phyloP scores from a whole-genome alignment of 768 basidiomycete genomes.

The Collybia sp. region DNA sequence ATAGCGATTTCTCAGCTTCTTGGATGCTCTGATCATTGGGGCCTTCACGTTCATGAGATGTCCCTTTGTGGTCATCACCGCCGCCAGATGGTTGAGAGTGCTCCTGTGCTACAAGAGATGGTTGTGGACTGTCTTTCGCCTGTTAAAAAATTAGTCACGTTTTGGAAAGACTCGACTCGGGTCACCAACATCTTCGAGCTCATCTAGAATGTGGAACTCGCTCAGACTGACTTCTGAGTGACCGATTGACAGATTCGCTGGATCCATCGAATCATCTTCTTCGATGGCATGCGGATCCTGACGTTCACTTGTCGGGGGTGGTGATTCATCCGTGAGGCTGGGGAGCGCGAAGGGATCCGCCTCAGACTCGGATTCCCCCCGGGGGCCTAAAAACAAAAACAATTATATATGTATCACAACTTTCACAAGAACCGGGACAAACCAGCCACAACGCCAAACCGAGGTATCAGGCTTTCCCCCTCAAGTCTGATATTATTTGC shows the following conservation, averaged over 20 bases:
- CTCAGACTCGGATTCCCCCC: conserved; percentile 6
- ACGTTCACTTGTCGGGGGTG: conserved; percentile 11
- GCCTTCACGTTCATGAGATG: too few relatives aligned
- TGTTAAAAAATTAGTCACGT: too few relatives aligned
- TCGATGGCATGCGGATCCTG: conserved; percentile 6
- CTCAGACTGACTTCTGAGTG: conserved; percentile 22
- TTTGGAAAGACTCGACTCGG: too few relatives aligned
- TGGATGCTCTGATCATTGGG: too few relatives aligned
- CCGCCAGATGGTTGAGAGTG: too few relatives aligned
- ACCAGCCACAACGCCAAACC: conserved; percentile 23
- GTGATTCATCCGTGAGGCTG: conserved; percentile 17
- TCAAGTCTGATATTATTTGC: conserved; percentile 1
- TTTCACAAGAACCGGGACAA: conserved; percentile 4
- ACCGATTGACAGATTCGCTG: conserved; percentile 22
- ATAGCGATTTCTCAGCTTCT: too few relatives aligned
- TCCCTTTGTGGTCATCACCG: too few relatives aligned
- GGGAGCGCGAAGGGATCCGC: conserved; percentile 13
- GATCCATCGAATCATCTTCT: conserved; percentile 20
- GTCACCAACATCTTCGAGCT: too few relatives aligned
- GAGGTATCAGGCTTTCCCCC: conserved; percentile 26
- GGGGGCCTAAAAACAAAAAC: too few relatives aligned
- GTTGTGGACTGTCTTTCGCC: too few relatives aligned
- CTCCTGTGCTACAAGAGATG: too few relatives aligned
- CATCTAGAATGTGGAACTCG: neutral
- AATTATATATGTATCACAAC: conserved; percentile 6